Evolutionary conservation across 768 basidiomycete genomes (phyloP).

Genomic region (Lactifluus subvellereus): DNA sequence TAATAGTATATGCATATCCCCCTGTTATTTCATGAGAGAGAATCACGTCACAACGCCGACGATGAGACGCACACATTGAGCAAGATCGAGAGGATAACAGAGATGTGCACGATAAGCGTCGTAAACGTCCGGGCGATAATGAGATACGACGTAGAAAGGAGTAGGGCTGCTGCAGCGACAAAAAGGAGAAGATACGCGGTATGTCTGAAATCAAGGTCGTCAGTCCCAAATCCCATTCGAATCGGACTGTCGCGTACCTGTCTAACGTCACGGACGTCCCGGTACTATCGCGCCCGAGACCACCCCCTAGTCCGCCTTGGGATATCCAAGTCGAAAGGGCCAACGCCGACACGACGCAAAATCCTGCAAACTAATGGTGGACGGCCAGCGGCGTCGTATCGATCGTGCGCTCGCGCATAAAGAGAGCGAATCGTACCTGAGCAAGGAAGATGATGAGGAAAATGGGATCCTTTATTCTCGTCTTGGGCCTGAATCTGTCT

Average conservation of each 20-base stretch:
- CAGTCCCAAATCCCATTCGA: not conserved
- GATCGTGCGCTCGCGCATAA: not conserved
- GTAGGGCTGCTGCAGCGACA: conserved; percentile 59
- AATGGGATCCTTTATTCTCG: conserved; percentile 64
- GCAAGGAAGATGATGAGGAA: conserved; percentile 68
- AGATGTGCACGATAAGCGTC: conserved; percentile 69
- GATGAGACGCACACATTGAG: conserved; percentile 52
- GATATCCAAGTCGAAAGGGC: conserved; percentile 57
- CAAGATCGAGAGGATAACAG: conserved; percentile 54
- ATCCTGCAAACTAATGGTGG: conserved; percentile 52
- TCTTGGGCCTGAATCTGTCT: conserved; percentile 63
- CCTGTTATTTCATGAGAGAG: conserved; percentile 33
- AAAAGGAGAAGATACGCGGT: conserved; percentile 74
- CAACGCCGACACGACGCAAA: conserved; percentile 60
- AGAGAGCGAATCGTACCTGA: conserved; percentile 39
- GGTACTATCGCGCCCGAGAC: conserved; percentile 47
- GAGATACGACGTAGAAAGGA: conserved; percentile 62
- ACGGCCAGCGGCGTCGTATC: not conserved
- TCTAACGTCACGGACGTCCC: conserved; percentile 63
- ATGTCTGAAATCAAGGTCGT: conserved; percentile 39
- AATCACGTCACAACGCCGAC: not conserved
- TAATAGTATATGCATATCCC: conserved; percentile 73
- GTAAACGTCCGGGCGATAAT: conserved; percentile 70
- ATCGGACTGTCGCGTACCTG: conserved; percentile 38
- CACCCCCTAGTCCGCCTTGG: conserved; percentile 65